Evolutionary conservation across 2,329 filamentous ascomycete species (phyloP), one percentile per base, ranked within the genome.

Genomic region (Sclerotinia glacialis): DNA sequence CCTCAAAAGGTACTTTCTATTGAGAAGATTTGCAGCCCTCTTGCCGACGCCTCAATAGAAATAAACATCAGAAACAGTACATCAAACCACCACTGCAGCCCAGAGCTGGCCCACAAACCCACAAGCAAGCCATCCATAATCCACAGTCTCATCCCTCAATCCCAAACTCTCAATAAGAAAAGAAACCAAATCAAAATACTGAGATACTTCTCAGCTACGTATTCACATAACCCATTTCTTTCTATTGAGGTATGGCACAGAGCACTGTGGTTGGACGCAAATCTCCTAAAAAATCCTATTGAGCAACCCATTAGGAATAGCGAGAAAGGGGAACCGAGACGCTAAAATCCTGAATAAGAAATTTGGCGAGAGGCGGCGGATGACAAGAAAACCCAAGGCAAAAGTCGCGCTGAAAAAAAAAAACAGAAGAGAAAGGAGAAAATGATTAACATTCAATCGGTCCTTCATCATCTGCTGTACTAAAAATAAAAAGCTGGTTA

Each of bases 271-370:
- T 61, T 61, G 58, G 58, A 5, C 2, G n/a, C 1, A 40, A 40
- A 16, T 14, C 37, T 40, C 12, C 21, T 6, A 34, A 34, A 37
- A 42, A 34, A 21, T 37, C 14, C 31, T 64, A 62, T 64, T 62
- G 59, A 62, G 59, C 65, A 55, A 16, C 42, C 11, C 52, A 65
- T 37, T 68, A 67, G 69, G 67, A 55, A 60, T 53, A 63, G 60
- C 23, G 31, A 46, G 65, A 66, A 66, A 66, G 64, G 65, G 34
- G 55, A 65, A 37, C 53, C 58, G 64, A 66, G 42, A 62, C 59
- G 62, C 53, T 54, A 54, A 49, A 11, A 47, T 58, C n/a, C 52
- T n/a, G 8, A 49, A 49, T 49, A 18, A 49, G 44, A 40, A 52
- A 37, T 49, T 65, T 59, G 16, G 31, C 44, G 58, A 61, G 21